Base-by-base conservation (phyloP, 148 eudicot genomes). In the Camellia granthamiana region DNA sequence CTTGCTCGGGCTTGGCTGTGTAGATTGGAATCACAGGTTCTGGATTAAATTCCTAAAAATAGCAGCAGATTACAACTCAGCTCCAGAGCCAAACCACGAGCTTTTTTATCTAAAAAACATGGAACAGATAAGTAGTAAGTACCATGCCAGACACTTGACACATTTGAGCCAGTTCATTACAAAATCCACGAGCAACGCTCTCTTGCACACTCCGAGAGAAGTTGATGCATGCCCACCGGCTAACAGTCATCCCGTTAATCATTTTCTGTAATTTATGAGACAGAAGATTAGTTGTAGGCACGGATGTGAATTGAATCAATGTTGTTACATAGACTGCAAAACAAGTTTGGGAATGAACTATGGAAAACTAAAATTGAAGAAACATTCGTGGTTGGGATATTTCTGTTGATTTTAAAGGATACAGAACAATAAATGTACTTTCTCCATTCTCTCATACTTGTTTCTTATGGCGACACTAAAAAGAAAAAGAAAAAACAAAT, bases 81-180 rank as follows among this genome's bases (percentile, higher is more conserved):
- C n/a, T 55, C 42, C 16, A 7, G 15, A 3, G 54, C 23, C 41
- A 41, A 62, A 38, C 44, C 55, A 12, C 19, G 62, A 76, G 5
- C 30, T 60, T 58, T 43, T 63, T 74, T 46, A 58, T 59, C 52
- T 14, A 72, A 69, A 59, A 77, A 19, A 59, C 46, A 58, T 7
- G 19, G 23, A 66, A 46, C 9, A 64, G 43, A 61, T 55, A 38
- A 13, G 38, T 30, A 11, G 44, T 79, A 87, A 4, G 38, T 81
- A 91, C 94, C 94, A 91, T 91, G 85, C 94, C 94, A 69, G 94
- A 91, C 52, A 89, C 90, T 91, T 89, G 92, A 78, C 94, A 91
- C 94, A 91, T 90, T 69, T 86, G 94, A 66, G 87, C 91, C 55
- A 91, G 83, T 74, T 91, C 90, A 68, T 75, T 87, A 81, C 94